phyloP scores from a whole-genome alignment of 495 filamentous ascomycete genomes.

The Penicillium paxilli region DNA sequence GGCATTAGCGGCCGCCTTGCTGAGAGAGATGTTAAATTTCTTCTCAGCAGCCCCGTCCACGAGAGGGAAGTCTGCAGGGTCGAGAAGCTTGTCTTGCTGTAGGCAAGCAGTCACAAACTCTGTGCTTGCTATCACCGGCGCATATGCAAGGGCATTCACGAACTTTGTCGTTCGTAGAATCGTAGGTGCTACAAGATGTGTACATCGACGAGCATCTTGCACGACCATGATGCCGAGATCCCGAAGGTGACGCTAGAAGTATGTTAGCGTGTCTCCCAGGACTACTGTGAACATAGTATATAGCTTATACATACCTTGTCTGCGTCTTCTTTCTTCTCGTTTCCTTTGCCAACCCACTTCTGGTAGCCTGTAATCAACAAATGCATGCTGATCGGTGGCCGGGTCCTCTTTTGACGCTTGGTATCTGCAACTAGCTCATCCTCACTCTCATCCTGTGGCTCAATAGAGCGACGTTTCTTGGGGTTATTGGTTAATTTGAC shows the following conservation, averaged over 20 bases:
- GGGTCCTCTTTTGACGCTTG: constrained; percentile 64
- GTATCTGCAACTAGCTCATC: constrained; percentile 50
- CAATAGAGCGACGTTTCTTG: constrained; percentile 43
- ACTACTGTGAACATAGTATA: neutral
- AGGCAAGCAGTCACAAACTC: constrained; percentile 80
- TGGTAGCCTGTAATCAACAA: constrained; percentile 78
- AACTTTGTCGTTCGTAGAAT: constrained; percentile 93
- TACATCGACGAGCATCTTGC: constrained; percentile 69
- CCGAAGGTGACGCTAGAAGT: constrained; percentile 71
- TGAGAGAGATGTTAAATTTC: constrained; percentile 65
- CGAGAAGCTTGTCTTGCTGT: constrained; percentile 55
- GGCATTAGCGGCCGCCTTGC: constrained; percentile 64
- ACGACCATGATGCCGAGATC: constrained; percentile 80
- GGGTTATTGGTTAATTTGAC: constrained; percentile 22
- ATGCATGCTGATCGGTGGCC: constrained; percentile 62
- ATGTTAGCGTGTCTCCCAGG: constrained; percentile 20
- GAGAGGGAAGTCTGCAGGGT: constrained; percentile 62
- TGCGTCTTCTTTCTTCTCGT: constrained; percentile 67
- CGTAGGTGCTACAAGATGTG: constrained; percentile 83
- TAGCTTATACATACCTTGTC: constrained; percentile 65
- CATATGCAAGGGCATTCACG: constrained; percentile 77
- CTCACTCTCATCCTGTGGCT: constrained; percentile 51
- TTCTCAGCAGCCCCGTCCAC: constrained; percentile 70
- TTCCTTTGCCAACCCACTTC: constrained; percentile 66
- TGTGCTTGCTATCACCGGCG: constrained; percentile 69